Percentiles rank a stretch among this genome's conserved stretches.
Evolutionary conservation across 352 stramenopile species (phyloP).

Genomic region (Globisporangium megalacanthum): DNA sequence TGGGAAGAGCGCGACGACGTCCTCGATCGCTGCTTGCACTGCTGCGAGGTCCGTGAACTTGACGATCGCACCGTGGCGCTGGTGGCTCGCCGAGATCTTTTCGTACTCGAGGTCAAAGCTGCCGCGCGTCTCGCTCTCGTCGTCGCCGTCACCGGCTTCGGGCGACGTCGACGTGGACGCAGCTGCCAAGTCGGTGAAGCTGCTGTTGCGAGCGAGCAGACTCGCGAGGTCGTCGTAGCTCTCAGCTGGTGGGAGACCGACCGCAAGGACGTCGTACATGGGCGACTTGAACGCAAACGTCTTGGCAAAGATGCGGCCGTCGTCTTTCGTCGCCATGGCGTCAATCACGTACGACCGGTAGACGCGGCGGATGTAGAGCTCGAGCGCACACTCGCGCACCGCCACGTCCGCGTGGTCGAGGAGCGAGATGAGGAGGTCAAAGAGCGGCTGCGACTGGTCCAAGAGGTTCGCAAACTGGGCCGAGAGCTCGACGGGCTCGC

Average conservation of each 20-base stretch:
- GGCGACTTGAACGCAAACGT: conserved; percentile 86
- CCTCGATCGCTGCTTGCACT: conserved; percentile 61
- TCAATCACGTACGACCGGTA: conserved; percentile 86
- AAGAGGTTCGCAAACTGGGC: conserved; percentile 54
- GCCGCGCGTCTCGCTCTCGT: conserved; percentile 22
- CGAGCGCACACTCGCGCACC: conserved; percentile 68
- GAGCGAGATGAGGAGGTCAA: conserved; percentile 78
- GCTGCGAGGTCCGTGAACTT: conserved; percentile 83
- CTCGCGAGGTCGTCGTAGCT: conserved; percentile 80
- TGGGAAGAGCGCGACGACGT: conserved; percentile 71
- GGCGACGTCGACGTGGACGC: conserved; percentile 19
- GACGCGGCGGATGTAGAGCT: conserved; percentile 81
- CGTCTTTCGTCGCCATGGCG: conserved; percentile 70
- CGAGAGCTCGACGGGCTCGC: conserved; percentile 39
- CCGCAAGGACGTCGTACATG: conserved; percentile 68
- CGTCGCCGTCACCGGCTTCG: conserved; percentile 7
- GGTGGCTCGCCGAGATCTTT: conserved; percentile 63
- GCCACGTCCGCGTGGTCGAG: conserved; percentile 61
- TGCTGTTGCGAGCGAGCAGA: conserved; percentile 63
- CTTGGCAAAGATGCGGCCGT: conserved; percentile 66
- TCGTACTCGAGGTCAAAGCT: conserved; percentile 58
- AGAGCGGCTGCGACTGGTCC: conserved; percentile 82
- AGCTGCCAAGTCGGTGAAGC: conserved; percentile 23
- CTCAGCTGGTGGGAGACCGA: conserved; percentile 67
- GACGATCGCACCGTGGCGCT: conserved; percentile 82